Base-by-base conservation (phyloP, 306 rosid species). In the Lagenaria siceraria region DNA sequence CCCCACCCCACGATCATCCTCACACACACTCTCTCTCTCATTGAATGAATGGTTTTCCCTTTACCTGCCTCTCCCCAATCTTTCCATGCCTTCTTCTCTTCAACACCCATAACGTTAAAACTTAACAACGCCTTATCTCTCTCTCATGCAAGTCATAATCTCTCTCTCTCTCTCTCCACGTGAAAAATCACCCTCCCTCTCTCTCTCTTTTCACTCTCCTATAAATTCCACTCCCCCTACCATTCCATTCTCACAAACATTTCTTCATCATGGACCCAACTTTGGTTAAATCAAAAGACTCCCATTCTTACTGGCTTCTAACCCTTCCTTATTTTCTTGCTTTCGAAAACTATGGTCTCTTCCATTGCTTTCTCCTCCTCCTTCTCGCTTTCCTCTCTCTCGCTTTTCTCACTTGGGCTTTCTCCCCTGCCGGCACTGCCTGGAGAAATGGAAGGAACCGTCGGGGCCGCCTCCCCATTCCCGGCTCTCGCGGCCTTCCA, bases 361-460 rank as follows among this genome's bases (percentile, higher is more conserved):
- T 18, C 8, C 55, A 51, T 2, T 17, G 2, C 9, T 51, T 18
- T 7, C 55, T 51, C 21, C 55, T 51, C 55, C 6, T 88, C 8
- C 29, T 88, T n/a, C 6, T 88, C 5, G 82, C 56, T 9, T 80
- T 82, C 2, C 2, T 79, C 6, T 38, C 80, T 5, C 10, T 81
- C 12, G 65, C 65, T 7, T 52, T 88, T 43, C 80, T 84, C 24
- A 54, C 86, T 0, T 88, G 88, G 89, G 84, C 82, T 13, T 77
- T 82, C 10, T 54, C 89, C 14, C 17, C 10, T 7, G 91, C 86
- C 0, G 91, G 91, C 1, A 43, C 77, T n/a, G 89, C 91, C 11
- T 88, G 91, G 91, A 82, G 52, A 53, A 84, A 84, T 38, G 89
- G 88, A 12, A 73, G 88, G 3, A 82, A 78, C 52, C 53, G 40